Conservation (phyloP, 2,329 filamentous ascomycete species). For the Fulvia fulva region DNA sequence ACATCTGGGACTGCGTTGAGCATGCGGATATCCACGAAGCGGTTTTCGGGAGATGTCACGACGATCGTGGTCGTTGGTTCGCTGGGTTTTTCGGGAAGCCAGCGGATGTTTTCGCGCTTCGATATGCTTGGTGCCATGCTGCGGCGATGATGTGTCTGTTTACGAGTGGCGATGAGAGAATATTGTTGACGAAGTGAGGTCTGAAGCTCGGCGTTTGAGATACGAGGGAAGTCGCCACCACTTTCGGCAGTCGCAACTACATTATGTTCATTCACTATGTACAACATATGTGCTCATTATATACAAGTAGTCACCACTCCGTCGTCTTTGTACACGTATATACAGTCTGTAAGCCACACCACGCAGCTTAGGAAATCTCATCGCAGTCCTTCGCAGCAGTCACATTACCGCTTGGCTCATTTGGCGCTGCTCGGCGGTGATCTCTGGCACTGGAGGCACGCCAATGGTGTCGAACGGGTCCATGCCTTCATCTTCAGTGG, state of each 20-base stretch:
- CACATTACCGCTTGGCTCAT: constrained; percentile 15
- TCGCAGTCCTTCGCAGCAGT: not conserved
- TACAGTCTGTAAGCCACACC: constrained; percentile 3
- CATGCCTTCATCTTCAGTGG: constrained; percentile 22
- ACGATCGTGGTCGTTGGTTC: constrained; percentile 65
- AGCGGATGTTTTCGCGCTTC: constrained; percentile 56
- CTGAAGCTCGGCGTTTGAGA: not conserved
- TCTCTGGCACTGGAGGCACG: constrained; percentile 22
- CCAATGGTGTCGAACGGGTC: constrained; percentile 37
- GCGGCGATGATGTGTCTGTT: not conserved
- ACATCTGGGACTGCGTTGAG: constrained; percentile 29
- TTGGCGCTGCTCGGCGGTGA: not conserved
- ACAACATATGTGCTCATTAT: constrained; percentile 6
- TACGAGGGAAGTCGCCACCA: not conserved
- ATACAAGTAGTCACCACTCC: not conserved
- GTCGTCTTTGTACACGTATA: constrained; percentile 6
- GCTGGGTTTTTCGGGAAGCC: constrained; percentile 48
- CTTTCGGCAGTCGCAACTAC: not conserved
- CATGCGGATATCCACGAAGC: constrained; percentile 62
- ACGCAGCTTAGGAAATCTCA: not conserved
- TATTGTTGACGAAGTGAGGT: not conserved
- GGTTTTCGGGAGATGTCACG: constrained; percentile 54
- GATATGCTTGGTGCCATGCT: constrained; percentile 47
- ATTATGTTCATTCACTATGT: not conserved
- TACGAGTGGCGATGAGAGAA: not conserved